Evolutionary conservation across 495 filamentous ascomycete species (phyloP).

Genomic region (Neurospora discreta): DNA sequence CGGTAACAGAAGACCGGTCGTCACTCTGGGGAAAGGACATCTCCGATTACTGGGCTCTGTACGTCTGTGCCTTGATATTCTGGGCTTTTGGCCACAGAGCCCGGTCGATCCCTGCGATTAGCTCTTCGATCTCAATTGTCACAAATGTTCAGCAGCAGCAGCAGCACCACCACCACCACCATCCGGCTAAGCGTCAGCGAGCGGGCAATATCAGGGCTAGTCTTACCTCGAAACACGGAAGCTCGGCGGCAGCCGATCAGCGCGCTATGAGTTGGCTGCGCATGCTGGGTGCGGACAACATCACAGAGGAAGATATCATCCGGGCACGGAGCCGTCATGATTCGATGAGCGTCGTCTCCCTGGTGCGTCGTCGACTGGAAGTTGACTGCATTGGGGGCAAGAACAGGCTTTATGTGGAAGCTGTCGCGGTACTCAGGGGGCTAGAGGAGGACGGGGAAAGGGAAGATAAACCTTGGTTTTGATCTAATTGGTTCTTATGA

Average conservation of each 20-base stretch:
- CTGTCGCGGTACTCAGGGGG: slow-evolving; percentile 31
- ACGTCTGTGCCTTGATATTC: slow-evolving; percentile 36
- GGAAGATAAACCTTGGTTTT: slow-evolving; percentile 25
- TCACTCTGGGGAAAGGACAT: slow-evolving; percentile 22
- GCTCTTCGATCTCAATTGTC: slow-evolving; percentile 44
- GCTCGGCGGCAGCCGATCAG: slow-evolving; percentile 27
- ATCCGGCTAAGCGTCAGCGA: slow-evolving; percentile 34
- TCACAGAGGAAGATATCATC: slow-evolving; percentile 18
- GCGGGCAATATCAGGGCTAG: slow-evolving; percentile 53
- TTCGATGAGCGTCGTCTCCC: slow-evolving; percentile 25
- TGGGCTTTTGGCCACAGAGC: slow-evolving; percentile 32
- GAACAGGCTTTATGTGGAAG: slow-evolving; percentile 33
- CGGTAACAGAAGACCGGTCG: not conserved
- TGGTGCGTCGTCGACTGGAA: slow-evolving; percentile 30
- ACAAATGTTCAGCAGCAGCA: slow-evolving; percentile 38
- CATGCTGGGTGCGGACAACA: slow-evolving; percentile 52
- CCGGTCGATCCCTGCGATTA: not conserved
- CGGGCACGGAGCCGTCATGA: slow-evolving; percentile 20
- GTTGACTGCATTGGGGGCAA: slow-evolving; percentile 27
- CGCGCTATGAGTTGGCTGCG: slow-evolving; percentile 42
- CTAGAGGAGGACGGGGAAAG: slow-evolving; percentile 27
- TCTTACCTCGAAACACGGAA: slow-evolving; percentile 36
- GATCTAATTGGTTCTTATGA: not conserved
- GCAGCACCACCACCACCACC: slow-evolving; percentile 8
- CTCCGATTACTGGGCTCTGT: slow-evolving; percentile 38